A percentile compares a stretch with the other conserved stretches of the same genome.
phyloP scores from a whole-genome alignment of 23 red algal species.

The Gracilaria caudata region DNA sequence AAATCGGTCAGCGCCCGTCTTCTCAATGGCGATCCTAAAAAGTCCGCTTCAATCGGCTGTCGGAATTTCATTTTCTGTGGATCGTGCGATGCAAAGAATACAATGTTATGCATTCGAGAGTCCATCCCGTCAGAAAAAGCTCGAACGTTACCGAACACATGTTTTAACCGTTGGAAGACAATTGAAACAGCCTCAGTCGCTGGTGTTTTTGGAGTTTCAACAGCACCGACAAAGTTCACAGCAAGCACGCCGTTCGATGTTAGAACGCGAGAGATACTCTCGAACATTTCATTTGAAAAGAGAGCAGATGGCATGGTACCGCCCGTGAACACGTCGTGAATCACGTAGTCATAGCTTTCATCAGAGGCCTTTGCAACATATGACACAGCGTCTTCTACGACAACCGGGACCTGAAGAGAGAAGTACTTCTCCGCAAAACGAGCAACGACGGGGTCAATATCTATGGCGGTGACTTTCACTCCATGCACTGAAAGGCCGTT shows the following conservation, averaged over 20 bases:
- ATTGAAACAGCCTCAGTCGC: slow-evolving; percentile 29
- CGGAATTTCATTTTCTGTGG: slow-evolving; percentile 14
- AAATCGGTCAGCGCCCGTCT: slow-evolving; percentile 21
- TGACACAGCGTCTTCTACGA: slow-evolving; percentile 37
- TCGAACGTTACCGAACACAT: slow-evolving; percentile 43
- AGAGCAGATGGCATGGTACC: slow-evolving; percentile 50
- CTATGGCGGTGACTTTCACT: slow-evolving; percentile 45
- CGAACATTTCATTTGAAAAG: slow-evolving; percentile 17
- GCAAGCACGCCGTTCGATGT: slow-evolving; percentile 55
- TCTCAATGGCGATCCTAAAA: slow-evolving; percentile 53
- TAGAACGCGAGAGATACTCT: slow-evolving; percentile 14
- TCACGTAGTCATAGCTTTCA: slow-evolving; percentile 46
- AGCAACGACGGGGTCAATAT: slow-evolving; percentile 61
- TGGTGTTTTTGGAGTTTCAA: slow-evolving; percentile 18
- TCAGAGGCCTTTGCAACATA: slow-evolving; percentile 6
- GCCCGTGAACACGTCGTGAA: slow-evolving; percentile 74
- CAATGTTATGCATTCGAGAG: slow-evolving; percentile 53
- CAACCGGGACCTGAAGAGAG: slow-evolving; percentile 17
- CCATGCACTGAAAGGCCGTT: slow-evolving; percentile 34
- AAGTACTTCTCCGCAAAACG: slow-evolving; percentile 41
- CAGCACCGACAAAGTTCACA: slow-evolving; percentile 69
- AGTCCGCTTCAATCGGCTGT: slow-evolving; percentile 24
- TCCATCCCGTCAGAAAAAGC: slow-evolving; percentile 54
- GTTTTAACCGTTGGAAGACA: slow-evolving; percentile 34
- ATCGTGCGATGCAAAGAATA: slow-evolving; percentile 44